Evolutionary conservation across 2,329 filamentous ascomycete species (phyloP).

Genomic region (Amylocarpus encephaloides): DNA sequence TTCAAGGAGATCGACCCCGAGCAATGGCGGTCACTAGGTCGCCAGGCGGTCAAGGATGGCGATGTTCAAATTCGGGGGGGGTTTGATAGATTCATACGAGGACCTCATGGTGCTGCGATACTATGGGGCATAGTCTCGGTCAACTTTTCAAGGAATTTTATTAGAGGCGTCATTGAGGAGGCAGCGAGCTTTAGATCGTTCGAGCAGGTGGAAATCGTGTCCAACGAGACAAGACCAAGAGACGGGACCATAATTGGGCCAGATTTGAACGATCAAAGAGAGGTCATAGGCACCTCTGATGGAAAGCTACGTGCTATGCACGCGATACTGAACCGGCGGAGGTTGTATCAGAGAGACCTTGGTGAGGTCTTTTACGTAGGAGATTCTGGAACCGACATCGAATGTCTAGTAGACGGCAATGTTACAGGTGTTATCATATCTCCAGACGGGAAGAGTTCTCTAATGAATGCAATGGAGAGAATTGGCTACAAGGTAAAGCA

Average conservation of each 20-base stretch:
- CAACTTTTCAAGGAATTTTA: conserved; percentile 23
- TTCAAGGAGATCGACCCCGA: conserved; percentile 19
- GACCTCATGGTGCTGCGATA: neutral
- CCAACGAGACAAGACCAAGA: conserved; percentile 16
- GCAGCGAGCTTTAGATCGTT: neutral
- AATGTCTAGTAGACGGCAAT: conserved; percentile 23
- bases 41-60: conserved; percentile 11
- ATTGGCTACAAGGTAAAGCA: conserved; percentile 14
- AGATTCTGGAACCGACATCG: conserved; percentile 29
- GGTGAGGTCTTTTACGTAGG: conserved; percentile 25
- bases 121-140: conserved; percentile 25
- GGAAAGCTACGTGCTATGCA: conserved; percentile 23
- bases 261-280: neutral
- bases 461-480: conserved; percentile 17
- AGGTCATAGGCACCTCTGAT: conserved; percentile 20
- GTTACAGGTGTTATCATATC: conserved; percentile 23
- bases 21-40: conserved; percentile 16
- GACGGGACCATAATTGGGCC: conserved; percentile 17
- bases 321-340: conserved; percentile 11
- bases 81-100: conserved; percentile 15
- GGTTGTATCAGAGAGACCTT: neutral
- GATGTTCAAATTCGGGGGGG: conserved; percentile 18
- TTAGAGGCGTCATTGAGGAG: conserved; percentile 20
- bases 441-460: conserved; percentile 10
- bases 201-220: conserved; percentile 12